These are phyloP conservation scores for Guadua angustifolia DNA, from an alignment of 176 grass and related monocot species.

Conservation along the genomic window DNA sequence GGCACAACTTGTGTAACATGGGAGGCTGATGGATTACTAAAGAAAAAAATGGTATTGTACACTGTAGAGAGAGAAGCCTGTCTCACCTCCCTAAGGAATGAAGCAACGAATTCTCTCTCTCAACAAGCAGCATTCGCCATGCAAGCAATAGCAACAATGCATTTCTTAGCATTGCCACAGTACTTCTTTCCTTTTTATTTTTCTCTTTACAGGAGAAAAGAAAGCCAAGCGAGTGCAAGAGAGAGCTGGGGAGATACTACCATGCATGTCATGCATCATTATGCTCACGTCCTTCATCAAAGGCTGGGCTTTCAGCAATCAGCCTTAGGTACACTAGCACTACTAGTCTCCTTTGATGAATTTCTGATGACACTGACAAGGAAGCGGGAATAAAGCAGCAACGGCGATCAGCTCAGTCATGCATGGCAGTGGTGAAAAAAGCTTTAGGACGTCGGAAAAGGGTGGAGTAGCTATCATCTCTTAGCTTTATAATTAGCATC, in stretches of 20 bases:
- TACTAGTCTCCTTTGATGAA: slow-evolving; percentile 34
- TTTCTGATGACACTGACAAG: slow-evolving; percentile 35
- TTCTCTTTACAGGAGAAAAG: slow-evolving; percentile 1
- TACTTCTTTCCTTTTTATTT: background rate
- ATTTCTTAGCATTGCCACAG: background rate
- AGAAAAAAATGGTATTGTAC: background rate
- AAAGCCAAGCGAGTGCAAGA: too few species aligned
- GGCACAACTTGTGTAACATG: background rate
- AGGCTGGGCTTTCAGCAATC: background rate
- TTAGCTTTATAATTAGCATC: slow-evolving; percentile 22
- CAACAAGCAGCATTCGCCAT: background rate
- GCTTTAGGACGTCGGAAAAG: background rate
- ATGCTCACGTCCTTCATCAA: slow-evolving; percentile 23
- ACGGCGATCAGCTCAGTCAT: slow-evolving; percentile 20
- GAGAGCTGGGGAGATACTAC: too few species aligned
- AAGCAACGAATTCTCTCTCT: background rate
- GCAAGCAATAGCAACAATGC: background rate
- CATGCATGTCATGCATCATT: slow-evolving; percentile 1
- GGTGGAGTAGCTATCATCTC: background rate
- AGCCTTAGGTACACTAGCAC: slow-evolving; percentile 14
- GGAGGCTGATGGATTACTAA: background rate
- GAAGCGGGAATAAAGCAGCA: background rate
- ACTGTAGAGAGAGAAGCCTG: background rate
- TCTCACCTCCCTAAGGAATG: background rate
- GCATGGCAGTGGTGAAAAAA: slow-evolving; percentile 27